Conservation (phyloP, 257 asterid species). For the Perilla frutescens region DNA sequence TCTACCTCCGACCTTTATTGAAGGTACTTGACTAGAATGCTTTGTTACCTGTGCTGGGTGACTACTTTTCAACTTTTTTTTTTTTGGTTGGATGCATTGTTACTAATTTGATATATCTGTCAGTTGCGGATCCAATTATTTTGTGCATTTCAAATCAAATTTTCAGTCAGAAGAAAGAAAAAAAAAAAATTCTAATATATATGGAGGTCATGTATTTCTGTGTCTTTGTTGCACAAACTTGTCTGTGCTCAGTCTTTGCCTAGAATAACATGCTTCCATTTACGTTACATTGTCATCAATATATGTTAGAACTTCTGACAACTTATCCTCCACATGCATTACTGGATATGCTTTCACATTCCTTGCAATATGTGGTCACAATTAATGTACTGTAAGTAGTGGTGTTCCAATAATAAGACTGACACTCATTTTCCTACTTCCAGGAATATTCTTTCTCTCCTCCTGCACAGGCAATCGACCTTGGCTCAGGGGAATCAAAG, state of each 20-base stretch:
- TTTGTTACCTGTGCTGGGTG: conserved; percentile 23
- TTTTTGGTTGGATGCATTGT: conserved; percentile 19
- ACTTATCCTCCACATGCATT: conserved; percentile 24
- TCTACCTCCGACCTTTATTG: conserved; percentile 91
- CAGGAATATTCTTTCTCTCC: conserved; percentile 98
- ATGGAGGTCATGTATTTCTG: background rate
- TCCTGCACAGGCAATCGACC: conserved; percentile 85
- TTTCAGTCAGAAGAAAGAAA: conserved; percentile 17
- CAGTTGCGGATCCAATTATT: background rate
- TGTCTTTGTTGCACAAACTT: conserved; percentile 19
- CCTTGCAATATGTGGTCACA: conserved; percentile 7
- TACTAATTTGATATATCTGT: conserved; percentile 25
- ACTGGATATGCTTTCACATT: conserved; percentile 23
- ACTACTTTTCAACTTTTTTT: conserved; percentile 14
- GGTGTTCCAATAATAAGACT: conserved; percentile 31
- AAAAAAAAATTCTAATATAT: conserved; percentile 19
- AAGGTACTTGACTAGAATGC: conserved; percentile 61
- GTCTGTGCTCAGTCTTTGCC: background rate
- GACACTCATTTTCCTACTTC: conserved; percentile 39
- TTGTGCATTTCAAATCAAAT: conserved; percentile 5
- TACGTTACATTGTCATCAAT: conserved; percentile 20
- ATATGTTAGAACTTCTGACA: conserved; percentile 5
- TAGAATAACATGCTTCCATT: conserved; percentile 20
- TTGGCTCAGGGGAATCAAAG: conserved; percentile 91
- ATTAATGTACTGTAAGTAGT: conserved; percentile 33